phyloP scores from a whole-genome alignment of 768 basidiomycete genomes.

The Mycena rosella region DNA sequence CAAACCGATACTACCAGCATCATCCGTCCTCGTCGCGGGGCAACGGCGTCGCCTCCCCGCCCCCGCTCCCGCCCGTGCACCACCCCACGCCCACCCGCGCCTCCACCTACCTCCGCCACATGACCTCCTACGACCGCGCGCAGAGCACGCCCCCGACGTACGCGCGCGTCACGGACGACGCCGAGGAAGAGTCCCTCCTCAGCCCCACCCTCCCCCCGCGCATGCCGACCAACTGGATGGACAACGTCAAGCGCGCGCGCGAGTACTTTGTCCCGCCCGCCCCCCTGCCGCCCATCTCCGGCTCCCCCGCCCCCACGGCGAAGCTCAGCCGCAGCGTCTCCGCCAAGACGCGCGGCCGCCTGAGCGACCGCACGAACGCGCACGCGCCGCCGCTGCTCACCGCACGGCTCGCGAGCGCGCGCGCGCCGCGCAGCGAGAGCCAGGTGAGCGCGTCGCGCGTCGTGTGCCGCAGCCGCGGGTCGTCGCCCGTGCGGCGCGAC shows the following conservation, averaged over 20 bases:
- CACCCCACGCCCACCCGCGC: slow-evolving; percentile 66
- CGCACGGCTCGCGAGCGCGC: slow-evolving; percentile 22
- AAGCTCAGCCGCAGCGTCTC: slow-evolving; percentile 32
- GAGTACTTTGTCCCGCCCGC: slow-evolving; percentile 26
- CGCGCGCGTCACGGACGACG: slow-evolving; percentile 40
- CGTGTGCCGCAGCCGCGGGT: slow-evolving; percentile 37
- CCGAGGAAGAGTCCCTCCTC: slow-evolving; percentile 37
- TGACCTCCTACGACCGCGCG: slow-evolving; percentile 62
- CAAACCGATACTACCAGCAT: slow-evolving; percentile 43
- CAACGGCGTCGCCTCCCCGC: slow-evolving; percentile 49
- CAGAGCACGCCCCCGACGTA: slow-evolving; percentile 48
- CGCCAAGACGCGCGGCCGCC: slow-evolving; percentile 34
- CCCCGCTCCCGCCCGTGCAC: slow-evolving; percentile 36
- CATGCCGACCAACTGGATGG: slow-evolving; percentile 38
- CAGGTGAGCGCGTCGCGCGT: slow-evolving; percentile 35
- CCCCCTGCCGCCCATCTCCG: slow-evolving; percentile 20
- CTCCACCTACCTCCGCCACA: slow-evolving; percentile 79
- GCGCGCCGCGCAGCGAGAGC: slow-evolving; percentile 36
- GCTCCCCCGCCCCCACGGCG: slow-evolving; percentile 12
- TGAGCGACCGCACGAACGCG: slow-evolving; percentile 37
- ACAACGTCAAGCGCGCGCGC: slow-evolving; percentile 37
- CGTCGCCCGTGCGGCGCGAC: slow-evolving; percentile 35
- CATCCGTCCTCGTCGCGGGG: slow-evolving; percentile 48
- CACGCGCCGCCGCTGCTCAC: slow-evolving; percentile 30
- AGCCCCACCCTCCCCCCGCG: slow-evolving; percentile 28